These are phyloP conservation scores for Teratosphaeria epicoccoides DNA, from an alignment of 2,329 filamentous ascomycete genomes.

Conservation along the genomic window DNA sequence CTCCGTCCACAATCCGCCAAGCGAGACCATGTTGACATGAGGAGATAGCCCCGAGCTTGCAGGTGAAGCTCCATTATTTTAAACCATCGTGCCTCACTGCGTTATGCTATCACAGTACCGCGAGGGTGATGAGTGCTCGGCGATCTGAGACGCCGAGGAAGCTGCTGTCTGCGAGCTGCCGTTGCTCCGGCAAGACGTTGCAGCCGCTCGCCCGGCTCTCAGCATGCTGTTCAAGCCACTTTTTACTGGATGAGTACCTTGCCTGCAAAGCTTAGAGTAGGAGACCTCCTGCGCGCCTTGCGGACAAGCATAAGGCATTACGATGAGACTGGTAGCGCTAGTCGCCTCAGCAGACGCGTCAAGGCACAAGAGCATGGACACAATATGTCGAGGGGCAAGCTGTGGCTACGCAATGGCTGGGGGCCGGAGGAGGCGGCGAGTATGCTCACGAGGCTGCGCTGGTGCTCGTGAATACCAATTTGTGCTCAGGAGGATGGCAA, in stretches of 20 bases:
- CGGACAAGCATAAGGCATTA: background rate
- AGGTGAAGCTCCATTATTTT: background rate
- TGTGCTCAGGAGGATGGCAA: background rate
- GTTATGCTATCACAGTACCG: background rate
- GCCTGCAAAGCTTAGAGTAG: too few species aligned
- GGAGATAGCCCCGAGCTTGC: background rate
- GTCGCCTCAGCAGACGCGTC: background rate
- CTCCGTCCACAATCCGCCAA: background rate
- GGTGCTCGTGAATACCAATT: background rate
- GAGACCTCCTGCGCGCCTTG: background rate
- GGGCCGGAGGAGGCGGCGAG: background rate
- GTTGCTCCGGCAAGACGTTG: too few species aligned
- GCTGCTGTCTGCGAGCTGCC: too few species aligned
- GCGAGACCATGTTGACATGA: background rate
- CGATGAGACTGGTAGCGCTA: background rate
- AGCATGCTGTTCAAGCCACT: too few species aligned
- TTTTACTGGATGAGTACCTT: too few species aligned
- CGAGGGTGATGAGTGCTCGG: background rate
- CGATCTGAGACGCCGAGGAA: background rate
- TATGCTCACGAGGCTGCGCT: background rate
- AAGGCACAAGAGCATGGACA: background rate
- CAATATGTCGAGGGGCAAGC: background rate
- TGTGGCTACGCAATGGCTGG: background rate
- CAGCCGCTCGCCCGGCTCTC: background rate
- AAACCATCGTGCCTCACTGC: background rate